Percentiles rank a stretch among this genome's conserved stretches.
phyloP scores from a whole-genome alignment of 768 basidiomycete species.

The Sarcodon sp. region DNA sequence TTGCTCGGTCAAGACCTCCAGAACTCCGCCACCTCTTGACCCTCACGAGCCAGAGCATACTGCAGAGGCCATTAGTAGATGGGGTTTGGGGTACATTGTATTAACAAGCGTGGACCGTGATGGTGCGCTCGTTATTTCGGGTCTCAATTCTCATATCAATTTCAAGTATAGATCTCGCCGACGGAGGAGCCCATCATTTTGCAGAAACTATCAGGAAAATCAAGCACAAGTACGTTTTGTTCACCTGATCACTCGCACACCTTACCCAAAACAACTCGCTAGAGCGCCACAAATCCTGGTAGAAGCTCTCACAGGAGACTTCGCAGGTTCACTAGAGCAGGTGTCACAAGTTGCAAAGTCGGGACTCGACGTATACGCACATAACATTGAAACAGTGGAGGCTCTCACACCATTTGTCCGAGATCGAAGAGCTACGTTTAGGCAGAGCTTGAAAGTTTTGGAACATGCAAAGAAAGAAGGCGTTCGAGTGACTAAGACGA shows the following conservation, averaged over 20 bases:
- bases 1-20: constrained; percentile 93
- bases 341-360: constrained; percentile 81
- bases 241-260: background rate
- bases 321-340: constrained; percentile 63
- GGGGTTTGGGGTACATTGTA: constrained; percentile 97
- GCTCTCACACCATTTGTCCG: constrained; percentile 89
- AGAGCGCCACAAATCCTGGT: constrained; percentile 94
- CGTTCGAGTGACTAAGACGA: constrained; percentile 89
- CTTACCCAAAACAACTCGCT: background rate
- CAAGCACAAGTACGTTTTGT: constrained; percentile 72
- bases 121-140: constrained; percentile 35
- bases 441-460: constrained; percentile 72
- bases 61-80: constrained; percentile 93
- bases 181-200: constrained; percentile 90
- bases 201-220: constrained; percentile 92
- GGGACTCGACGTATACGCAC: constrained; percentile 95
- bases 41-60: constrained; percentile 97
- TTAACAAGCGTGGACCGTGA: constrained; percentile 95
- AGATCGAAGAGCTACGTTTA: constrained; percentile 86
- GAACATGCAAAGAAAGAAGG: constrained; percentile 76
- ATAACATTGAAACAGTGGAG: constrained; percentile 96
- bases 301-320: constrained; percentile 94
- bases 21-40: constrained; percentile 79
- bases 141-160: background rate
- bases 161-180: constrained; percentile 59